Conservation (phyloP, 805 yeast genomes). For the Metschnikowia orientalis region DNA sequence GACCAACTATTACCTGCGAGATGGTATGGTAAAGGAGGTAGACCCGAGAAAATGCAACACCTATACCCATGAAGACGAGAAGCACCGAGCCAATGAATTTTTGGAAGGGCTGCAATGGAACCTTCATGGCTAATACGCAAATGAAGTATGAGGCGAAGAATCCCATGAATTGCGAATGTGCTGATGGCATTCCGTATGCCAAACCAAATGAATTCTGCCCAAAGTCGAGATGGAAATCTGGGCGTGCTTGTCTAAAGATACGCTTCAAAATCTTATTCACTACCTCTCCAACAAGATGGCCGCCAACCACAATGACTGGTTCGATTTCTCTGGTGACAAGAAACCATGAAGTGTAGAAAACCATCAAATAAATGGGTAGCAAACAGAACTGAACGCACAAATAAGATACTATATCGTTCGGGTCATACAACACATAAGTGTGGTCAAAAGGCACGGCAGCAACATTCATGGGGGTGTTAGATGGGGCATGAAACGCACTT, state of each 20-base stretch:
- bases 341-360: constrained; percentile 81
- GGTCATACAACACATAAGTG: constrained; percentile 77
- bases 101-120: constrained; percentile 9
- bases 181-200: constrained; percentile 94
- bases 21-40: constrained; percentile 73
- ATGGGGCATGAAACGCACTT: too few species aligned
- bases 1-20: constrained; percentile 73
- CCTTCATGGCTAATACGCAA: constrained; percentile 44
- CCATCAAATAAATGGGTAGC: constrained; percentile 72
- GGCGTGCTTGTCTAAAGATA: constrained; percentile 68
- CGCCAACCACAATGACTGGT: constrained; percentile 76
- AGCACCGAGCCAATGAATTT: constrained; percentile 20
- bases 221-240: constrained; percentile 47
- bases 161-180: constrained; percentile 95
- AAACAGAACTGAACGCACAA: constrained; percentile 70
- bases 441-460: constrained; percentile 68
- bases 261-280: constrained; percentile 65
- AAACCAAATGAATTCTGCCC: constrained; percentile 46
- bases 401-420: constrained; percentile 56
- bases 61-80: constrained; percentile 24
- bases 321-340: constrained; percentile 78
- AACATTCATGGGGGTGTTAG: background rate
- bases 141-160: constrained; percentile 60
- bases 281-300: constrained; percentile 77
- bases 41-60: constrained; percentile 67